phyloP scores from a whole-genome alignment of 179 eudicot genomes.

The Silene vulgaris region DNA sequence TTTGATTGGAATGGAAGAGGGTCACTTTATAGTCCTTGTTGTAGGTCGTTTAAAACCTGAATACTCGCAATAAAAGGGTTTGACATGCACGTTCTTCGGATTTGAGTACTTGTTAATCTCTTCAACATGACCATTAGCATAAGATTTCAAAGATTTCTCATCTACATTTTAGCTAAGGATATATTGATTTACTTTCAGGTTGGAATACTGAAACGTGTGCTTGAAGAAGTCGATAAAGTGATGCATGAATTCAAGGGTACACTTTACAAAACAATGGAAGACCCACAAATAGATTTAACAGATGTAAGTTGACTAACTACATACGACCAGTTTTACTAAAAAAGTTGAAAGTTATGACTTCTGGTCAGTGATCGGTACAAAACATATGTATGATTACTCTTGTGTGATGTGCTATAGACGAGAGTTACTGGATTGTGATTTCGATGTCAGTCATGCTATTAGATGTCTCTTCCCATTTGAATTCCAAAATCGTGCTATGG shows the following conservation, averaged over 20 bases:
- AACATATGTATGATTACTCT: background rate
- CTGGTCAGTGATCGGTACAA: background rate
- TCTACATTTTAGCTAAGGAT: background rate
- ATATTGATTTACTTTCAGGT: constrained; percentile 50
- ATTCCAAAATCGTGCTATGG: no score
- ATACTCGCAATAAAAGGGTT: background rate
- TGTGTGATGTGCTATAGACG: background rate
- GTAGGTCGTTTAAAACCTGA: background rate
- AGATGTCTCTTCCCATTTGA: no score
- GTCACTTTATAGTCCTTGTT: background rate
- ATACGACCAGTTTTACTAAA: constrained; percentile 3
- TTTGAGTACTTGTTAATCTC: constrained; percentile 1
- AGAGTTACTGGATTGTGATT: background rate
- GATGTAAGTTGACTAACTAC: constrained; percentile 48
- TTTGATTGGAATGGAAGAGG: background rate
- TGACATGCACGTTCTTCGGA: background rate
- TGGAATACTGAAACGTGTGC: constrained; percentile 93
- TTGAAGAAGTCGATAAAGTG: constrained; percentile 96
- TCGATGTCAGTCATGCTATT: background rate
- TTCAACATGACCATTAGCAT: background rate
- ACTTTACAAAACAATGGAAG: constrained; percentile 91
- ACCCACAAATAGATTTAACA: constrained; percentile 77
- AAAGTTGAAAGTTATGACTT: background rate
- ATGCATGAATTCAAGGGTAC: constrained; percentile 93
- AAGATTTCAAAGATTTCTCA: background rate